Base-by-base conservation (phyloP, 306 rosid species). In the Ziziphus jujuba region DNA sequence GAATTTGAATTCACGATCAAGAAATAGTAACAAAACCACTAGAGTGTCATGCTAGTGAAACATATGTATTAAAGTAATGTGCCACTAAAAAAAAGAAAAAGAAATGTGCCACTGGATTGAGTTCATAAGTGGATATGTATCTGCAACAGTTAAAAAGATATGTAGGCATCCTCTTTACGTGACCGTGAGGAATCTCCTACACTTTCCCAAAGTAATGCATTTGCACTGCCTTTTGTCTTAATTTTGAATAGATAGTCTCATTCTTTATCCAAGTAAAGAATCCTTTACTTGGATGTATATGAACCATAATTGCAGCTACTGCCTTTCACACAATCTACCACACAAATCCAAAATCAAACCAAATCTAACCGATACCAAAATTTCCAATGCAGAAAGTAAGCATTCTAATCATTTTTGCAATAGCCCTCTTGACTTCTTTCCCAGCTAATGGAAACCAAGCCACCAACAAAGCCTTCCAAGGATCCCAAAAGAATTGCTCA, bases 401-500 rank as follows among this genome's bases (percentile, higher is more conserved):
- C 67, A 59, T 73, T 25, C 23, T 51, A 52, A 43, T 59, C 17
- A 34, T 59, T 9, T 34, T 55, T 48, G 33, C 62, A 43, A 6
- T 71, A n/a, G 48, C 66, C 9, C 34, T 71, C 69, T 6, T 67
- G 38, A 36, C 48, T 54, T 66, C 68, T 49, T 13, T 68, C 44
- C 34, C 61, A 34, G 28, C 43, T 63, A 40, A 17, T 21, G 68
- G 49, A 40, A 38, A 57, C 52, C 59, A 36, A 24, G 47, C 43
- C 17, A 25, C 56, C 59, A 55, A 55, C 61, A 17, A 21, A 16
- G 51, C 53, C 38, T 36, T n/a, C 58, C 66, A 47, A 23, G 67
- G 62, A 19, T 9, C 67, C 72, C 70, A 45, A 28, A 61, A 59
- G 17, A 79, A 47, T 43, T 71, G 77, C 74, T 60, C 80, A 19